Percentiles rank a stretch among this genome's conserved stretches.
Evolutionary conservation across 2,329 filamentous ascomycete genomes (phyloP).

Genomic region (Helotiales sp.): DNA sequence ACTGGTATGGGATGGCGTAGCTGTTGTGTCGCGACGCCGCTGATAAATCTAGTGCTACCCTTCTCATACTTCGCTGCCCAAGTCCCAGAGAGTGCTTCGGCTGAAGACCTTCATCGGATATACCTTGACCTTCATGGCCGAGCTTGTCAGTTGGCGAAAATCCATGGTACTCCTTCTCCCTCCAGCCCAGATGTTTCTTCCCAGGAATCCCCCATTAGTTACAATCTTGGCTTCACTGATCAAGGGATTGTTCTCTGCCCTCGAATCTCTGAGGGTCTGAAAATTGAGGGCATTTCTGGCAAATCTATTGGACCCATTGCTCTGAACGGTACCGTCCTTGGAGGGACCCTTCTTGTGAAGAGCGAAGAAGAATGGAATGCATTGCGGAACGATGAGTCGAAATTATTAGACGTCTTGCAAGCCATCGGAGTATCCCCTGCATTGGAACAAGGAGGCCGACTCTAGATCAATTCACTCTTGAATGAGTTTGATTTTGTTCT

Average conservation of each 20-base stretch:
- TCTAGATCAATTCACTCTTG: not conserved
- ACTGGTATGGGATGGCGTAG: not conserved
- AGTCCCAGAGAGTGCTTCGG: constrained; percentile 27
- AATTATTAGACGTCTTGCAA: constrained; percentile 48
- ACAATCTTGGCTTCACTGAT: constrained; percentile 66
- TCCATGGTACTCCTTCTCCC: no score
- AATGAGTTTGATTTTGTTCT: not conserved
- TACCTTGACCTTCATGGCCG: constrained; percentile 37
- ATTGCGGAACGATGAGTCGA: constrained; percentile 49
- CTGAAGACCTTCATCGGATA: constrained; percentile 33
- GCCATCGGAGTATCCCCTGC: constrained; percentile 35
- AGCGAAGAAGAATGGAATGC: constrained; percentile 61
- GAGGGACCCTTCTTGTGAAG: constrained; percentile 68
- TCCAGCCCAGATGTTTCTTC: not conserved
- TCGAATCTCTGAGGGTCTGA: constrained; percentile 56
- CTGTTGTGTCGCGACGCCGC: not conserved
- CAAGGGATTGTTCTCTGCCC: constrained; percentile 59
- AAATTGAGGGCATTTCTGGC: constrained; percentile 28
- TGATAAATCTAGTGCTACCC: constrained; percentile 31
- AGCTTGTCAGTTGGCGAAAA: constrained; percentile 22
- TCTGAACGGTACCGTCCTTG: constrained; percentile 67
- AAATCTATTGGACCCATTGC: constrained; percentile 42
- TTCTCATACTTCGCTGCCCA: constrained; percentile 40
- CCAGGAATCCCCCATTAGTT: constrained; percentile 57
- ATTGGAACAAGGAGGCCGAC: constrained; percentile 10